Evolutionary conservation across 2,329 filamentous ascomycete species (phyloP), one percentile per base, ranked within the genome.

Genomic region (Fusarium brevicatenulatum): DNA sequence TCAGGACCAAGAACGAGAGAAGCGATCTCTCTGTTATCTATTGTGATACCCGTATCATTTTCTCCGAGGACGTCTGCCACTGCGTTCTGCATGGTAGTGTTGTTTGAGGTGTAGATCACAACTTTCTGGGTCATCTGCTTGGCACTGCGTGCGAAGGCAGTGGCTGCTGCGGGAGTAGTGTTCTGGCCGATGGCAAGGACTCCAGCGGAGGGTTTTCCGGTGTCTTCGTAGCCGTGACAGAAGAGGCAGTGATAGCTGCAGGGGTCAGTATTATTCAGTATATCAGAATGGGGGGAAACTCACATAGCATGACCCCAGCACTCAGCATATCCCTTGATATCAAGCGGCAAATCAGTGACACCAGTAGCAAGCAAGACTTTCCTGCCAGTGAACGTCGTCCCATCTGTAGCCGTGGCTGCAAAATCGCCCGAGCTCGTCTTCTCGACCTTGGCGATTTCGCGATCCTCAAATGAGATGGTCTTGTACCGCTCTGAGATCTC

Each of bases 241-340:
- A 47, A 47, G 18, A 47, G 44, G 25, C 44, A 47, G 44, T 47
- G 25, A 12, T 47, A 47, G 12, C 44, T 47, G 12, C 5, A 47
- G 9, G 4, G 3, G 19, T 28, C 3, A 47, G 44, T 28, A 0
- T 15, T 21, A 21, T 15, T 21, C 4, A 47, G 2, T 1, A 3
- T 15, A 0, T 2, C 1, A 46, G 2, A 7, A 28, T 28, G 9
- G 4, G 43, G 4, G 4, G 9, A 7, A 16, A 7, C 43, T 5
- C 1, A 46, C 43, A 46, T 46, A 4, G 25, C 9, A 21, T 13
- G 19, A 15, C 44, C 44, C 44, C 44, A 47, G 9, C 44, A 47
- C 18, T 47, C 25, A 21, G 12, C 18, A 47, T 47, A 47, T 47
- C 44, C 25, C 25, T 21, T 15, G 4, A 47, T 28, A 21, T 21